phyloP scores from a whole-genome alignment of 129 eudicot genomes.

The Flaveria trinervia region DNA sequence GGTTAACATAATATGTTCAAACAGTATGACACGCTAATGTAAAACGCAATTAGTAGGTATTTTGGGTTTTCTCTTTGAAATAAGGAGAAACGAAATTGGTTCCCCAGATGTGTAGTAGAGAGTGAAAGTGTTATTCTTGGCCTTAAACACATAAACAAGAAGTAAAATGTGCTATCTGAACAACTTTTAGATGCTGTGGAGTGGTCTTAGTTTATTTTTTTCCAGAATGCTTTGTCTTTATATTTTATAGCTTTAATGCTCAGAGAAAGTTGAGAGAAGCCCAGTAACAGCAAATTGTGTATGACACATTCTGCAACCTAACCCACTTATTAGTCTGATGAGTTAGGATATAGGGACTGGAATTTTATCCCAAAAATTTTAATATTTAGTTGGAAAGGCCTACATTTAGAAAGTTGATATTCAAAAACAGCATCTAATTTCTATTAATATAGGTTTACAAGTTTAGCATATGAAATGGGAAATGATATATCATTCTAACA shows the following conservation, averaged over 20 bases:
- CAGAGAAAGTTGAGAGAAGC: background rate
- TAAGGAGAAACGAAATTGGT: background rate
- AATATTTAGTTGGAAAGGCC: conserved; percentile 1
- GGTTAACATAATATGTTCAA: background rate
- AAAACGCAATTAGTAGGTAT: background rate
- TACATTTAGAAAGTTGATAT: conserved; percentile 6
- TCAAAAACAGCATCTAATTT: background rate
- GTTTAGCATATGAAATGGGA: background rate
- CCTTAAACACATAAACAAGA: background rate
- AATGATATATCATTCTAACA: background rate
- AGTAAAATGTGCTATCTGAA: background rate
- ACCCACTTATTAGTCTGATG: background rate
- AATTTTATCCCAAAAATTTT: no score
- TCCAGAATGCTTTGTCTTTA: background rate
- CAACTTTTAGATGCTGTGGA: conserved; percentile 1
- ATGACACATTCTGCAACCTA: background rate
- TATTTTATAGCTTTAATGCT: background rate
- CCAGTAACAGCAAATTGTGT: background rate
- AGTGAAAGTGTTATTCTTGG: background rate
- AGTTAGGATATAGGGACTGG: background rate
- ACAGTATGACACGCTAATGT: background rate
- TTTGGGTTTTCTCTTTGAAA: background rate
- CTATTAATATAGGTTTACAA: background rate
- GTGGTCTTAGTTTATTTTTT: background rate
- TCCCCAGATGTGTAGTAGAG: background rate